Evolutionary conservation across 2,329 filamentous ascomycete species (phyloP).

Genomic region (Botrytis fabae): DNA sequence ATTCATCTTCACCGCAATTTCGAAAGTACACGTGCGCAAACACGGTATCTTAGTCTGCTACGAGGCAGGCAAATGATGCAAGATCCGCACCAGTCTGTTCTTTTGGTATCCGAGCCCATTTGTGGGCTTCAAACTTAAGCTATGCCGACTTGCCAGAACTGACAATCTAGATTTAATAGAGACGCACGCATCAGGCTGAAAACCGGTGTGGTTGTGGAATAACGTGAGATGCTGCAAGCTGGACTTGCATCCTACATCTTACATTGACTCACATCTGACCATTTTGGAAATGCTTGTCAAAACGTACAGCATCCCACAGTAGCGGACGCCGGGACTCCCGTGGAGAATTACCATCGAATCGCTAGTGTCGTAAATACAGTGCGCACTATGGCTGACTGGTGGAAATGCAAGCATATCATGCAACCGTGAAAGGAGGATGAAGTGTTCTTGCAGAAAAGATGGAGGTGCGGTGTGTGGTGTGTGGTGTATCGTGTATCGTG

Average conservation of each 20-base stretch:
- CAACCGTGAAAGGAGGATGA: constrained; percentile 12
- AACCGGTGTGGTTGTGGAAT: background rate
- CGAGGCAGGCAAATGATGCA: background rate
- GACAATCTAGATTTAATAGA: constrained; percentile 1
- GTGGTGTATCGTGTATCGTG: background rate
- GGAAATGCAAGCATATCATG: constrained; percentile 1
- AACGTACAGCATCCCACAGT: constrained; percentile 1
- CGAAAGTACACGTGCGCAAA: background rate
- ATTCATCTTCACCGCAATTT: constrained; percentile 6
- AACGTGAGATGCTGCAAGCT: constrained; percentile 8
- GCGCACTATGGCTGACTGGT: background rate
- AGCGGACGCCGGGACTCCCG: background rate
- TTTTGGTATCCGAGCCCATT: background rate
- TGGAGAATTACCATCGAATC: background rate
- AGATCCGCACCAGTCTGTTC: background rate
- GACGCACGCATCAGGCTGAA: background rate
- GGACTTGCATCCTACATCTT: constrained; percentile 5
- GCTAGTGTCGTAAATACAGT: background rate
- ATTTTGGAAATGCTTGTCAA: background rate
- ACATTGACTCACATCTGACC: background rate
- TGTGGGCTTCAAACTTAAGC: background rate
- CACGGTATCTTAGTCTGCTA: background rate
- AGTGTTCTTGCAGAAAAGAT: constrained; percentile 22
- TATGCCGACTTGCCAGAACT: background rate
- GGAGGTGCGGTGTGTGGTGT: constrained; percentile 8